These are phyloP conservation scores for Abrus pulchellus DNA, from an alignment of 306 rosid species.

Conservation along the genomic window DNA sequence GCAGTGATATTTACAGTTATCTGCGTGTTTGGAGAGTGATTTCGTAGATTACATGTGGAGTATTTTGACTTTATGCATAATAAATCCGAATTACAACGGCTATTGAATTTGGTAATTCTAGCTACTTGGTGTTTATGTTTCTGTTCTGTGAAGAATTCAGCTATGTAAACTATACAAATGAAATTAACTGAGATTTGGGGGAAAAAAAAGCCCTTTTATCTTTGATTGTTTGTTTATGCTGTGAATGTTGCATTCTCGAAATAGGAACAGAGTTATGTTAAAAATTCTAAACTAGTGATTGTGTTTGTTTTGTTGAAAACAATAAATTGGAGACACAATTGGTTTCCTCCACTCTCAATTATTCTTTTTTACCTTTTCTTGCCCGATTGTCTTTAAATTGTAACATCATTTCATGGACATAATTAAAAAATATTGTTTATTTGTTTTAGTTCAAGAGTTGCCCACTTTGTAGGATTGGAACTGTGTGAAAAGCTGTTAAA, in stretches of 20 bases:
- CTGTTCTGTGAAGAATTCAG: background rate
- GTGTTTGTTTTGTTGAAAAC: background rate
- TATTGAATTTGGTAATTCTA: conserved; percentile 16
- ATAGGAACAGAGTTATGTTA: background rate
- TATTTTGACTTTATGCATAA: background rate
- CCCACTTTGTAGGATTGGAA: background rate
- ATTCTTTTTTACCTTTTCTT: background rate
- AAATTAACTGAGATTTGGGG: background rate
- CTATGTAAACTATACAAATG: background rate
- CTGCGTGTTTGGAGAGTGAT: background rate
- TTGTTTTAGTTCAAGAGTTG: background rate
- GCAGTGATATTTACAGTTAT: background rate
- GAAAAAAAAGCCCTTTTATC: background rate
- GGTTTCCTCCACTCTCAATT: background rate
- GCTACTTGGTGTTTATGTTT: background rate
- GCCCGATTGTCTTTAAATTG: background rate
- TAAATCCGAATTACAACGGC: background rate
- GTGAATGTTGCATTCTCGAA: background rate
- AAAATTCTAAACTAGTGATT: background rate
- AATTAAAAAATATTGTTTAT: background rate
- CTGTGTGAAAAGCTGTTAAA: background rate
- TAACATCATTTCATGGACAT: background rate
- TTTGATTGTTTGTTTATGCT: background rate
- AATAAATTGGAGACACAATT: background rate
- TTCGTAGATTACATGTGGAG: background rate